Evolutionary conservation across 2,329 filamentous ascomycete genomes (phyloP), one percentile per base, ranked within the genome.

Genomic region (Tolypocladium cylindrosporum): DNA sequence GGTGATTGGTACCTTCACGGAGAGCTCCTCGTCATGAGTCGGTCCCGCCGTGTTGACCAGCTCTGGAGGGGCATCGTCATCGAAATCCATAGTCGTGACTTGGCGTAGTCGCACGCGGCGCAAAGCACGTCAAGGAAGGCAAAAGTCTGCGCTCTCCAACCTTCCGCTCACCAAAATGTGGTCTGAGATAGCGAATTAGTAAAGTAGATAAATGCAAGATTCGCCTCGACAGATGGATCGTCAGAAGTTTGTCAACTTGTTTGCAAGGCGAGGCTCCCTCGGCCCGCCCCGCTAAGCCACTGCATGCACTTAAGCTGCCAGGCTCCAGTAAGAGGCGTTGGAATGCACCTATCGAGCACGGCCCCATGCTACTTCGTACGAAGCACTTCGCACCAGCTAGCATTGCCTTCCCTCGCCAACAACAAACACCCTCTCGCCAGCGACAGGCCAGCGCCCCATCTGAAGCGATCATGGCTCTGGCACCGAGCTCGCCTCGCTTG

Each of bases 401-500:
- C 31, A 10, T 31, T 31, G 27, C 27, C 27, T 31, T 31, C 27
- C 27, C 27, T 31, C n/a, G 27, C 45, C 45, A 50, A 50, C 27
- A 50, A 31, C 24, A 19, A 50, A 31, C 24, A 19, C 27, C 45
- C 24, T 19, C 45, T 48, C 27, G 9, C 31, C 48, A 21, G 48
- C 48, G 31, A 21, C 48, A 21, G 19, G n/a, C 11, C 2, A 37
- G 59, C 57, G 51, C 58, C 37, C 55, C 59, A 56, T 39, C 53
- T 56, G 53, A 54, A 36, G 55, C 41, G 39, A 73, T 63, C 63
- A 84, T 85, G 81, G 77, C 82, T 63, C 72, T 84, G 62, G 75
- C 82, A 65, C 87, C 90, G 62, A 93, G 85, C 74, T 97, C 92
- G 54, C 93, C 94, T 62, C 89, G 94, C 70, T 85, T 99, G 55